A percentile compares a stretch with the other conserved stretches of the same genome.
phyloP scores from a whole-genome alignment of 441 rosid genomes.

The Manihot esculenta region DNA sequence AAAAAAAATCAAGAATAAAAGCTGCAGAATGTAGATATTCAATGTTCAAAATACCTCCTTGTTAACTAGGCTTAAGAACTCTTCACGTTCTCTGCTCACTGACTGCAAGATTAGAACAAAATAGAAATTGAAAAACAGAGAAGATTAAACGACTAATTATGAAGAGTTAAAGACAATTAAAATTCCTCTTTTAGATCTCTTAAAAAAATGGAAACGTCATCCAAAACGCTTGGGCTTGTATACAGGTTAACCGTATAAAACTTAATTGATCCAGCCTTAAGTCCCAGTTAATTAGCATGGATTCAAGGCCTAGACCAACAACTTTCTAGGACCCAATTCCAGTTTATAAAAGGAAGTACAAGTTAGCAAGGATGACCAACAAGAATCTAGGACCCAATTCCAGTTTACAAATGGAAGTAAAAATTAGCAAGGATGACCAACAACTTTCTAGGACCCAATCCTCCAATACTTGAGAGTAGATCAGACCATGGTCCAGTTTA shows the following conservation, averaged over 20 bases:
- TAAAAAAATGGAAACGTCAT: not conserved
- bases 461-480: no score
- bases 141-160: not conserved
- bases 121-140: slow-evolving; percentile 14
- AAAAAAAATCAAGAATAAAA: not conserved
- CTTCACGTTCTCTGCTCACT: slow-evolving; percentile 90
- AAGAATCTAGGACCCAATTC: not conserved
- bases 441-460: not conserved
- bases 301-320: not conserved
- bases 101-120: slow-evolving; percentile 55
- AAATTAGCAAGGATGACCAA: no score
- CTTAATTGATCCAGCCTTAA: not conserved
- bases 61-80: slow-evolving; percentile 76
- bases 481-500: no score
- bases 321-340: no score
- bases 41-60: slow-evolving; percentile 60
- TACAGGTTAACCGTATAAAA: not conserved
- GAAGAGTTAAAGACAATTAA: not conserved
- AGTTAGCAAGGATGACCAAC: no score
- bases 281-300: not conserved
- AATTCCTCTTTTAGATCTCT: no score
- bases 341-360: no score
- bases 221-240: not conserved
- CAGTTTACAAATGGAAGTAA: no score
- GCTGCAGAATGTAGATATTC: slow-evolving; percentile 6